Evolutionary conservation across 192 early-diverging fungal genomes (phyloP).

Genomic region (Podila clonocystis): DNA sequence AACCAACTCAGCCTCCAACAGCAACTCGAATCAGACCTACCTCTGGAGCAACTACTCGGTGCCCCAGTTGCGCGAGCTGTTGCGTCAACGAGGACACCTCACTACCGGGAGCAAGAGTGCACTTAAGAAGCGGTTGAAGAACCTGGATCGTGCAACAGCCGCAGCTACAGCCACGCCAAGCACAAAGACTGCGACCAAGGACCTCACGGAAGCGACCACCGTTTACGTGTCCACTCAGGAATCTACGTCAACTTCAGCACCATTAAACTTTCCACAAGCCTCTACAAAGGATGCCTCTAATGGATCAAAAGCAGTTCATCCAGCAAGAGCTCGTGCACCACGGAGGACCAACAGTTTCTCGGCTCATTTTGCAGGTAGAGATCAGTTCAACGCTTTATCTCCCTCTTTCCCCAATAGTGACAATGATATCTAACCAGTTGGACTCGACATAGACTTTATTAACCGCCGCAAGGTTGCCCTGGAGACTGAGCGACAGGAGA

Average conservation of each 20-base stretch:
- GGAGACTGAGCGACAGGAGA: conserved; percentile 51
- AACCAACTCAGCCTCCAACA: not conserved
- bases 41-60: conserved; percentile 43
- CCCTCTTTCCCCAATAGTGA: not conserved
- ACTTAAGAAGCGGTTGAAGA: conserved; percentile 35
- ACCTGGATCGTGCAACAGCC: conserved; percentile 16
- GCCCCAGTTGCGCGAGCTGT: conserved; percentile 35
- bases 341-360: conserved; percentile 47
- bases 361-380: conserved; percentile 42
- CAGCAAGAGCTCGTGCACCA: conserved; percentile 23
- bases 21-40: conserved; percentile 15
- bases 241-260: not conserved
- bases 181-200: conserved; percentile 1
- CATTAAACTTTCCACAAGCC: not conserved
- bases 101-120: conserved; percentile 32
- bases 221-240: not conserved
- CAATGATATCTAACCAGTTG: not conserved
- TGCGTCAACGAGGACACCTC: conserved; percentile 38
- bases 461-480: conserved; percentile 47
- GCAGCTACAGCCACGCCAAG: not conserved
- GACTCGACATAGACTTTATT: conserved; percentile 50
- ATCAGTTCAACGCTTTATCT: not conserved
- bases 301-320: conserved; percentile 6
- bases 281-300: not conserved
- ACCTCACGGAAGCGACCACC: not conserved